Conservation (phyloP, 2,329 filamentous ascomycete genomes). For the Tolypocladium tropicale region DNA sequence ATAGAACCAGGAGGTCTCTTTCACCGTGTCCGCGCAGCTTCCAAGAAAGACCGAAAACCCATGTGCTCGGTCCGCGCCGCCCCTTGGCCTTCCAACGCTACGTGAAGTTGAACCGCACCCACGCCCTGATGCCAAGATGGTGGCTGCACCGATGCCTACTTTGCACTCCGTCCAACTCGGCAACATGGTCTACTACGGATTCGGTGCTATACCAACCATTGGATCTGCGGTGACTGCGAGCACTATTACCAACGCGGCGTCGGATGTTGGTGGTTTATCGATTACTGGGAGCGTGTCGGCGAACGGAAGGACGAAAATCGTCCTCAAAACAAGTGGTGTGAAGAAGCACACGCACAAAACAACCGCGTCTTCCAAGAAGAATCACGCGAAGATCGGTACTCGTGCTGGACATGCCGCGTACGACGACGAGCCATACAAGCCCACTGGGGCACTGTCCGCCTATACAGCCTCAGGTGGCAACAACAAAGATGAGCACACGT, state of each 20-base stretch:
- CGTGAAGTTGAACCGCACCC: not conserved
- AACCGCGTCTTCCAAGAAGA: not conserved
- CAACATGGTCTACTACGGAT: slow-evolving; percentile 7
- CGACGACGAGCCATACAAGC: not conserved
- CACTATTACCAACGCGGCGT: slow-evolving; percentile 1
- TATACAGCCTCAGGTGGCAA: not conserved
- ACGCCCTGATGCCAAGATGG: slow-evolving; percentile 7
- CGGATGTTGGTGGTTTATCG: no score
- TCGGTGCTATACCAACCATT: slow-evolving; percentile 10
- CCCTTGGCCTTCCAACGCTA: slow-evolving; percentile 3
- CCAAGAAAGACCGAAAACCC: not conserved
- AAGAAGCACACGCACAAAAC: not conserved
- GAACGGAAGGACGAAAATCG: not conserved
- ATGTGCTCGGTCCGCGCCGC: slow-evolving; percentile 1
- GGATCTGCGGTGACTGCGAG: slow-evolving; percentile 1
- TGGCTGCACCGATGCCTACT: slow-evolving; percentile 5
- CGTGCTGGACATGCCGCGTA: not conserved
- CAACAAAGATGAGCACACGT: not conserved
- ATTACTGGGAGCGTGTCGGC: not conserved
- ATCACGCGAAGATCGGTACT: not conserved
- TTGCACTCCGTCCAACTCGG: not conserved
- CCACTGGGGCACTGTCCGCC: not conserved
- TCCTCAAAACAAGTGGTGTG: not conserved
- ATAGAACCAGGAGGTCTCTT: slow-evolving; percentile 20
- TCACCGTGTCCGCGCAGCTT: slow-evolving; percentile 9